These are phyloP conservation scores for Cyberlindnera americana DNA, from an alignment of 805 yeast species.

Conservation along the genomic window DNA sequence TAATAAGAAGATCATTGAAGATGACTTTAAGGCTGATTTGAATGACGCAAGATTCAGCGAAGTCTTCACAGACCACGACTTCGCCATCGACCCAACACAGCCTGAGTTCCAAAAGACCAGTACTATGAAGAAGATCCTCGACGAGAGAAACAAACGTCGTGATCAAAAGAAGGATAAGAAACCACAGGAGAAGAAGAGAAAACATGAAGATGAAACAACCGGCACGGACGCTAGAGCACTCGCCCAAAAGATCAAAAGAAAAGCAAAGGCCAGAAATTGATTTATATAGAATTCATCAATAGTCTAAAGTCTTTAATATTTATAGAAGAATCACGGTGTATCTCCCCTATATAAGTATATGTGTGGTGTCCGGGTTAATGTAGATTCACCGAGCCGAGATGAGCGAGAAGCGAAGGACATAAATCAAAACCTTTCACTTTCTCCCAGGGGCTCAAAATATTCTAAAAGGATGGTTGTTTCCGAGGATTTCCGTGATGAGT, in stretches of 20 bases:
- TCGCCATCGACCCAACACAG: conserved; percentile 89
- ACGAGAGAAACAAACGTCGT: conserved; percentile 63
- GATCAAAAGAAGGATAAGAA: conserved; percentile 12
- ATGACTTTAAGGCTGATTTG: conserved; percentile 63
- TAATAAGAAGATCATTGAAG: conserved; percentile 49
- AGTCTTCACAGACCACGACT: conserved; percentile 79
- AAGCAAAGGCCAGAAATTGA: conserved; percentile 11
- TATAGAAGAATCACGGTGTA: no score
- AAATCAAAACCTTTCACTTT: no score
- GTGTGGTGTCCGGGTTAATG: not conserved
- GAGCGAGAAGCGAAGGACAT: no score
- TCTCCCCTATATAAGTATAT: no score
- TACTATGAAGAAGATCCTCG: conserved; percentile 79
- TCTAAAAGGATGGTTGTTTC: conserved; percentile 7
- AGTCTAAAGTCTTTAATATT: no score
- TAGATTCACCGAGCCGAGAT: no score
- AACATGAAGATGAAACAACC: conserved; percentile 6
- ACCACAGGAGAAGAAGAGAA: conserved; percentile 12
- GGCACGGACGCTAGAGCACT: conserved; percentile 14
- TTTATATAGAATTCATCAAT: no score
- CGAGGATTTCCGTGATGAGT: conserved; percentile 8
- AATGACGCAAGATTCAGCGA: conserved; percentile 83
- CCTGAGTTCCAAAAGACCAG: conserved; percentile 87
- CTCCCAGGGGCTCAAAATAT: no score
- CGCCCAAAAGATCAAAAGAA: conserved; percentile 20